Evolutionary conservation across 2,329 filamentous ascomycete genomes (phyloP).

Genomic region (Aspergillus luchuensis): DNA sequence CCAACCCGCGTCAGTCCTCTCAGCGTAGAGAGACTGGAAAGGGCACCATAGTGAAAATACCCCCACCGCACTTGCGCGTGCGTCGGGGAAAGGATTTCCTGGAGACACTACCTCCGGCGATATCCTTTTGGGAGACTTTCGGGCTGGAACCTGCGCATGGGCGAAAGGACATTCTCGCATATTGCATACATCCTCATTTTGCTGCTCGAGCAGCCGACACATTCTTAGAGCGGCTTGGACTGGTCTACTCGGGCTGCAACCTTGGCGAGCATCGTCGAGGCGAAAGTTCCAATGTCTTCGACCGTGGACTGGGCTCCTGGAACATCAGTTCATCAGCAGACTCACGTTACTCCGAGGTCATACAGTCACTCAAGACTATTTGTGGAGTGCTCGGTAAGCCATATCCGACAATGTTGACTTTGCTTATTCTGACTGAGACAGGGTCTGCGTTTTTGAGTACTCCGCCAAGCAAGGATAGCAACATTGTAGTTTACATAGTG

Average conservation of each 20-base stretch:
- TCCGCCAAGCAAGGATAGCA: constrained; percentile 37
- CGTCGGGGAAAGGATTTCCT: constrained; percentile 55
- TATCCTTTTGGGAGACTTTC: constrained; percentile 64
- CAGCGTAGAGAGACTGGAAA: constrained; percentile 31
- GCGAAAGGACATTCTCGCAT: constrained; percentile 59
- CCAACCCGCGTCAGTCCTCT: constrained; percentile 22
- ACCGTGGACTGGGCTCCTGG: constrained; percentile 44
- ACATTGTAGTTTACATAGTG: constrained; percentile 61
- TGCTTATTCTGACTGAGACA: constrained; percentile 19
- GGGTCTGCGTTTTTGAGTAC: constrained; percentile 39
- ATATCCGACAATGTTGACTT: neutral
- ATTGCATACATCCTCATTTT: constrained; percentile 58
- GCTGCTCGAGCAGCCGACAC: constrained; percentile 50
- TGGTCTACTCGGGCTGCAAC: constrained; percentile 59
- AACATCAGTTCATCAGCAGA: constrained; percentile 27
- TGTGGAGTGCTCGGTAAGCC: constrained; percentile 43
- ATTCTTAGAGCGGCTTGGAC: constrained; percentile 57
- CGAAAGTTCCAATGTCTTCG: constrained; percentile 42
- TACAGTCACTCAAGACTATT: constrained; percentile 36
- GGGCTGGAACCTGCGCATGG: constrained; percentile 59
- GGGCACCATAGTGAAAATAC: constrained; percentile 47
- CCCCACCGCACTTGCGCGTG: constrained; percentile 56
- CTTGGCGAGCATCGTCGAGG: constrained; percentile 55
- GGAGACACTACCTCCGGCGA: constrained; percentile 58
- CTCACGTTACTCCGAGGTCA: constrained; percentile 35